Conservation (phyloP, 768 basidiomycete species). For the Kwoniella mangroviensis region DNA sequence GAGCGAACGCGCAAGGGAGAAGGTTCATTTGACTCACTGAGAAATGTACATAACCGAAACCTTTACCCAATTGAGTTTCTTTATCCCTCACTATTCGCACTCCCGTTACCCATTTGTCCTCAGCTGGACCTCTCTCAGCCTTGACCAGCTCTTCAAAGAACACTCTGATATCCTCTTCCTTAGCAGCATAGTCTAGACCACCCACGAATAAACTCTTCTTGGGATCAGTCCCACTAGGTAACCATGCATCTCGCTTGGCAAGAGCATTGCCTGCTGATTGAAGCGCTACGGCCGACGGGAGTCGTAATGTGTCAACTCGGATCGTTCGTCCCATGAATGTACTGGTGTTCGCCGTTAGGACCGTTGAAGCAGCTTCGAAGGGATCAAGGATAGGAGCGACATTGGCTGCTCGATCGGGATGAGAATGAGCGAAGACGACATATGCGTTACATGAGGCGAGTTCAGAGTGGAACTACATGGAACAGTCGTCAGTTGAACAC, state of each 20-base stretch:
- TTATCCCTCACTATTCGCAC: conserved; percentile 89
- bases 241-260: conserved; percentile 54
- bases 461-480: conserved; percentile 70
- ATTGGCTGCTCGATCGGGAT: conserved; percentile 55
- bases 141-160: conserved; percentile 82
- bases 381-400: conserved; percentile 59
- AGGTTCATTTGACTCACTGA: conserved; percentile 69
- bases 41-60: conserved; percentile 91
- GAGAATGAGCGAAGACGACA: conserved; percentile 79
- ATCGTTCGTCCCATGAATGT: conserved; percentile 76
- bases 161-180: conserved; percentile 82
- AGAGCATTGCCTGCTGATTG: conserved; percentile 52
- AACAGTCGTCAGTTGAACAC: neutral
- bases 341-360: conserved; percentile 71
- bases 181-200: conserved; percentile 86
- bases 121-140: conserved; percentile 66
- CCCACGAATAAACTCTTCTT: conserved; percentile 87
- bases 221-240: conserved; percentile 64
- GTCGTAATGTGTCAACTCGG: conserved; percentile 73
- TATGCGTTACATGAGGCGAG: conserved; percentile 83
- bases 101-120: conserved; percentile 67
- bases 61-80: conserved; percentile 91
- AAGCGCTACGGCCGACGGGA: conserved; percentile 52
- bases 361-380: conserved; percentile 68
- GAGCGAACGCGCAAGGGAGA: conserved; percentile 51